Base-by-base conservation (phyloP, 1,139 yeast species). In the Lodderomyces elongisporus region DNA sequence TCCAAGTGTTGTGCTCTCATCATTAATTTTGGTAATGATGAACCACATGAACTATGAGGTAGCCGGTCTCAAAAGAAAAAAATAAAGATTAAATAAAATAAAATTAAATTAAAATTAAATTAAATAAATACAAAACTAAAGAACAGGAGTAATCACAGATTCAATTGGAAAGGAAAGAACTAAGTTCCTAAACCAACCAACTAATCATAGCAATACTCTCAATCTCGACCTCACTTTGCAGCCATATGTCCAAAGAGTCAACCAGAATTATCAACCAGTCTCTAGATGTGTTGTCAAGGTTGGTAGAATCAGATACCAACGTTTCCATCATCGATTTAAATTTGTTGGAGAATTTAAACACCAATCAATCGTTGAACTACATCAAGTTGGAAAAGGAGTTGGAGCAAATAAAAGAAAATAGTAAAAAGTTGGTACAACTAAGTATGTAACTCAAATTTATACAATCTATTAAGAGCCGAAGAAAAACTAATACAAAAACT, bases 261-360 rank as follows among this genome's bases (percentile, higher is more conserved):
- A 48, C 56, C 5, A 54, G 49, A 34, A 40, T 62, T 10, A 48
- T 56, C 5, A 48, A 53, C 32, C 59, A 53, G 35, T 64, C 66
- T 1, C 47, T 67, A 25, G 52, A 54, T 37, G 32, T 47, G n/a
- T 37, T 51, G n/a, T 47, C 61, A 2, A 46, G 45, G 27, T 38
- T 70, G 3, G 48, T 76, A 2, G 81, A 76, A 27, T 54, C 71
- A 1, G 85, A 78, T 39, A 72, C 82, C 0, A 77, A 74, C 34
- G 64, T 65, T 4, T 64, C 79, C 2, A 58, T 72, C 5, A 58
- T 69, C 14, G 81, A 76, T 40, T 55, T 78, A 44, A 74, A 70
- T 42, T 51, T 74, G 8, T 45, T 77, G 29, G 77, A 74, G 38
- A 73, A 74, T 44, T 54, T 75, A 36, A 78, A 78, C 48, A 77